Evolutionary conservation across 441 rosid species (phyloP).

Genomic region (Populus trichocarpa): DNA sequence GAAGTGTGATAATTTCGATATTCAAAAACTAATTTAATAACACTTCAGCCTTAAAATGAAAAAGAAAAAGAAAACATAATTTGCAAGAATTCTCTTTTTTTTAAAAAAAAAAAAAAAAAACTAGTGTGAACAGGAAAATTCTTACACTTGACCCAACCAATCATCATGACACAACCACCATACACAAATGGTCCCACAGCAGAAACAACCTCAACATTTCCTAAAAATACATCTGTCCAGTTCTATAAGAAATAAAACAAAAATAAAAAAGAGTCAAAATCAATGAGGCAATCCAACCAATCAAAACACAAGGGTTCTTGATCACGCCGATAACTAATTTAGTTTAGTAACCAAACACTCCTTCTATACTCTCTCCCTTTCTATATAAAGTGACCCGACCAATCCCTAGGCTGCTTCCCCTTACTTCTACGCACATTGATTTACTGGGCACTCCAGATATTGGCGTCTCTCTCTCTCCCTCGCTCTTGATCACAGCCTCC

Average conservation of each 20-base stretch:
- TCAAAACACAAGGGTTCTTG: conserved; percentile 6
- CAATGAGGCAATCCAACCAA: conserved; percentile 4
- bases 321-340: not conserved
- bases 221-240: not conserved
- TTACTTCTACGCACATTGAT: not conserved
- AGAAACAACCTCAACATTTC: not conserved
- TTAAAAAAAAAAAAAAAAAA: too few species aligned
- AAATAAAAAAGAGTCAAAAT: not conserved
- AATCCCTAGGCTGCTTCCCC: accelerated
- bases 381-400: not conserved
- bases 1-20: too few species aligned
- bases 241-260: too few species aligned
- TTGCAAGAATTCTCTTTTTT: too few species aligned
- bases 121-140: not conserved
- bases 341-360: not conserved
- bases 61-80: too few species aligned
- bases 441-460: not conserved
- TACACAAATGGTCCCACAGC: not conserved
- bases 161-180: not conserved
- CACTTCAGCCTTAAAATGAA: not conserved
- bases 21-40: too few species aligned
- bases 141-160: not conserved
- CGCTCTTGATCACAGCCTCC: not conserved
- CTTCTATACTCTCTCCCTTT: too few species aligned
- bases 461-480: not conserved